Conservation (phyloP, 306 rosid genomes). For the Quercus rubra region DNA sequence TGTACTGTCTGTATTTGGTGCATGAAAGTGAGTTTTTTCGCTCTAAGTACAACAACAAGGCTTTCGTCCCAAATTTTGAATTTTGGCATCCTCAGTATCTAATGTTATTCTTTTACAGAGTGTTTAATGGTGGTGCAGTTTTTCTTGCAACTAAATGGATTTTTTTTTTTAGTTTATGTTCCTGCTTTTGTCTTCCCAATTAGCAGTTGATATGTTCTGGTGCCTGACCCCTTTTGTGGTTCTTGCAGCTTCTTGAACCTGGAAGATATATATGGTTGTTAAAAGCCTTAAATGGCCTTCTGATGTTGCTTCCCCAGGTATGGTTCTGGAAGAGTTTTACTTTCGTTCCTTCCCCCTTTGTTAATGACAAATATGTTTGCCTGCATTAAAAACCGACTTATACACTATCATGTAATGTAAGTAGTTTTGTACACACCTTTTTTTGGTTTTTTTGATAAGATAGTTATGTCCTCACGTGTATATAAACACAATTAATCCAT, state of each 20-base stretch:
- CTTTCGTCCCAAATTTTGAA: no score
- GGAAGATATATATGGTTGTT: constrained; percentile 86
- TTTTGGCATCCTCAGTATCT: neutral
- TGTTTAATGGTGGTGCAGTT: neutral
- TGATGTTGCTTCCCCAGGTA: constrained; percentile 99
- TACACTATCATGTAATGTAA: neutral
- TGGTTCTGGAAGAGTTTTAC: neutral
- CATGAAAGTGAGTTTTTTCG: neutral
- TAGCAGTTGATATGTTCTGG: neutral
- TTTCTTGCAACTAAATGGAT: neutral
- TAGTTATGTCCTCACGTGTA: no score
- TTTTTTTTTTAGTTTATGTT: neutral
- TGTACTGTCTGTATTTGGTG: neutral
- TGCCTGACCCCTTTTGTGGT: constrained; percentile 28
- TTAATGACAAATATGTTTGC: neutral
- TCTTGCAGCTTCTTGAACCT: constrained; percentile 95
- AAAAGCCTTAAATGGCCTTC: constrained; percentile 86
- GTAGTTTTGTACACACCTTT: neutral
- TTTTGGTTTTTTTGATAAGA: no score
- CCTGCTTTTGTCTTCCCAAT: neutral
- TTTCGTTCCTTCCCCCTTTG: neutral
- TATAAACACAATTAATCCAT: neutral
- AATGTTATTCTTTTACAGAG: neutral
- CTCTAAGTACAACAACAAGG: no score
- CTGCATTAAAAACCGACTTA: neutral